These are phyloP conservation scores for Globisporangium carolinianum DNA, from an alignment of 352 stramenopile genomes.

Conservation along the genomic window DNA sequence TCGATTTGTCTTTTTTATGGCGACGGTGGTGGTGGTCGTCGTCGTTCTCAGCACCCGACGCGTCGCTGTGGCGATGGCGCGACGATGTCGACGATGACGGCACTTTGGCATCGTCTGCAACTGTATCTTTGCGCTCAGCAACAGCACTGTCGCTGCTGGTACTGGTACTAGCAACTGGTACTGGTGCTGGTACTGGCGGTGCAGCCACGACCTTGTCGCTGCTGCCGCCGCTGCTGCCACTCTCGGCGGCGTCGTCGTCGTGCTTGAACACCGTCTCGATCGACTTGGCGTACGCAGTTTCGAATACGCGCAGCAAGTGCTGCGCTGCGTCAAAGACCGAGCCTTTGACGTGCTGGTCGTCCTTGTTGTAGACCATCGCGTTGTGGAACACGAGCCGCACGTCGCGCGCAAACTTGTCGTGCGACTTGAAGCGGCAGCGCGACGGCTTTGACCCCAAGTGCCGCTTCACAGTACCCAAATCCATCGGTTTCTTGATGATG, in stretches of 20 bases:
- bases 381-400: conserved; percentile 84
- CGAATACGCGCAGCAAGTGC: conserved; percentile 74
- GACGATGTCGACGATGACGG: conserved; percentile 2
- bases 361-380: conserved; percentile 72
- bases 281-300: conserved; percentile 72
- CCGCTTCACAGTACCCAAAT: conserved; percentile 70
- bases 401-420: conserved; percentile 78
- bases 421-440: conserved; percentile 77
- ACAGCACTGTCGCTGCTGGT: conserved; percentile 4
- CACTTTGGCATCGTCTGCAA: not conserved
- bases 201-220: not conserved
- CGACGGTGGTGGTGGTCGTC: conserved; percentile 5
- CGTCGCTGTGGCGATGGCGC: conserved; percentile 2
- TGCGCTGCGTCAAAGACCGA: conserved; percentile 77
- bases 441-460: conserved; percentile 72
- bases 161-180: too few relatives aligned
- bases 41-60: not conserved
- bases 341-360: conserved; percentile 63
- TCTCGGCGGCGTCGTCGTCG: conserved; percentile 3
- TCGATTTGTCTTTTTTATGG: conserved; percentile 6
- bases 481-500: conserved; percentile 81
- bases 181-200: too few relatives aligned
- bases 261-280: conserved; percentile 52
- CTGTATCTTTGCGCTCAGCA: conserved; percentile 23
- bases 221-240: not conserved